Evolutionary conservation across 1,139 yeast genomes (phyloP).

Genomic region (Maudiozyma humilis): DNA sequence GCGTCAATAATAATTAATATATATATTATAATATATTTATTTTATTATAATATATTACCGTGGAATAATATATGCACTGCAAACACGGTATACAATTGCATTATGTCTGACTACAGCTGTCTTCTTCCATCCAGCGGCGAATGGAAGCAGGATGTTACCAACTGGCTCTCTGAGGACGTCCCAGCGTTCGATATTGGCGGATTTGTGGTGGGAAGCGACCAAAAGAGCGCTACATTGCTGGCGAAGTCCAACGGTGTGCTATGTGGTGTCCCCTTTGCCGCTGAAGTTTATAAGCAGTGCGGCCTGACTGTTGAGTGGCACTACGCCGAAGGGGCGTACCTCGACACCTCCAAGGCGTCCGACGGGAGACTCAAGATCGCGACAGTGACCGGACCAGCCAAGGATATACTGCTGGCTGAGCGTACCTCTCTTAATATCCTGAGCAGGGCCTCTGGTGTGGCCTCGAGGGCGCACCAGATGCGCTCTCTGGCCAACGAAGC

Average conservation of each 20-base stretch:
- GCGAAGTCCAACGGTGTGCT: slow-evolving; percentile 76
- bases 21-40: neutral
- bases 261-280: slow-evolving; percentile 87
- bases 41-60: neutral
- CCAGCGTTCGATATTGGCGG: slow-evolving; percentile 95
- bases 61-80: no score
- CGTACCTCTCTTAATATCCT: slow-evolving; percentile 77
- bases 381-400: slow-evolving; percentile 68
- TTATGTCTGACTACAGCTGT: slow-evolving; percentile 35
- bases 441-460: slow-evolving; percentile 81
- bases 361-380: slow-evolving; percentile 66
- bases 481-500: slow-evolving; percentile 53
- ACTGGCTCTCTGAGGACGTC: slow-evolving; percentile 76
- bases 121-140: slow-evolving; percentile 64
- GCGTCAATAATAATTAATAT: neutral
- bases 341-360: slow-evolving; percentile 39
- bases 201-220: slow-evolving; percentile 75
- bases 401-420: slow-evolving; percentile 72
- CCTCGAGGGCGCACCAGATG: slow-evolving; percentile 64
- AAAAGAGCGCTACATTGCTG: slow-evolving; percentile 65
- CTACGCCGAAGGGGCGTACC: slow-evolving; percentile 54
- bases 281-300: slow-evolving; percentile 76
- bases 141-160: slow-evolving; percentile 73
- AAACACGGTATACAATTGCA: no score
- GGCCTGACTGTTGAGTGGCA: slow-evolving; percentile 65